Base-by-base conservation (phyloP, 495 filamentous ascomycete genomes). In the Penicillium mononematosum region DNA sequence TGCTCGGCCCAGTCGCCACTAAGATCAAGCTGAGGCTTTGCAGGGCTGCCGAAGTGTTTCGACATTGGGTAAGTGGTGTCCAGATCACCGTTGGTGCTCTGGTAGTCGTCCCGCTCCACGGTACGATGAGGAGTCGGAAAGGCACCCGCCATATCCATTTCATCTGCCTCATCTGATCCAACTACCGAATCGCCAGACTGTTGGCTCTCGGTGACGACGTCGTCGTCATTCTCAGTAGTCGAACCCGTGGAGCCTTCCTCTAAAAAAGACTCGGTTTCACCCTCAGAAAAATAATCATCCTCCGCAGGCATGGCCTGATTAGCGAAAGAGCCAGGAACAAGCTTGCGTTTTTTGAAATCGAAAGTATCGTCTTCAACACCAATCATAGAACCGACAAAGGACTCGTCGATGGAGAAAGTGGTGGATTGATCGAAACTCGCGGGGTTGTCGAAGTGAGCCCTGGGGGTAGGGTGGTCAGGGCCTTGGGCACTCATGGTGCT, bases 1-100 rank as follows among this genome's bases (percentile, higher is more conserved):
- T 96, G 92, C 63, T 93, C 86, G 41, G 90, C 86, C 94, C 94
- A 98, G 65, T 95, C 89, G 42, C 78, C 79, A 75, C 66, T 75
- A 12, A 80, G 68, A 61, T 80, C 70, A 38, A 84, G 82, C 61
- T 82, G 80, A 53, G 80, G 76, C 65, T 84, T 87, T 24, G 77
- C 68, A 14, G 87, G 86, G 3, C 85, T 86, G 55, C 76, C 81
- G 59, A 69, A 78, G n/a, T 68, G 75, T 45, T 64, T 71, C 46
- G 70, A 65, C 25, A 67, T 60, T 20, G 67, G 69, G 58, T 73
- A 68, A 48, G 68, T 73, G 45, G 73, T 57, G 50, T 84, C 80
- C 50, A 80, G 68, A 50, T 79, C 75, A 63, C 76, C 77, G 36
- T 69, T 72, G 59, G 58, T 64, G 60, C 60, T 69, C 70, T 72